Evolutionary conservation across 805 yeast species (phyloP), one percentile per base, ranked within the genome.

Genomic region (Phaffomyces opuntiae): DNA sequence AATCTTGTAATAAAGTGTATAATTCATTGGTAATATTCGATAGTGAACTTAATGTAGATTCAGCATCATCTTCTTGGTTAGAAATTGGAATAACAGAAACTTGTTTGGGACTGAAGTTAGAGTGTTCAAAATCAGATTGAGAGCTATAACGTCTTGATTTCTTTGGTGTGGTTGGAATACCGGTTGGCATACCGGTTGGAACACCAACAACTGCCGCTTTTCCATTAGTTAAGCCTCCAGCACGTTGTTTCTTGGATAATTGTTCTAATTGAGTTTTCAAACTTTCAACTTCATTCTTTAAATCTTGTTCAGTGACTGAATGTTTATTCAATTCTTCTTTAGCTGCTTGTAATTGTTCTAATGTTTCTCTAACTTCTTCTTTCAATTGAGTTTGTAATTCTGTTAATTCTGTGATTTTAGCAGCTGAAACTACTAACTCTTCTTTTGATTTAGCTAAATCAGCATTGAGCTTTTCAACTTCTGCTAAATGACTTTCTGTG

Each of bases 11-110:
- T 55, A 83, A 70, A 55, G 76, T 73, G 75, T 78, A 85, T 46
- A 86, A 68, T 61, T 87, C 93, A 57, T 78, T 87, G 56, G 83
- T 83, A 52, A 86, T 83, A 43, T 81, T 84, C 50, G 82, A 83
- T 49, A 81, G 65, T n/a, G 77, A 70, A 48, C 67, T 65, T 42
- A 69, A 53, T 29, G 66, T 66, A 14, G 67, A 55, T 47, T 62
- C 64, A 49, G 72, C 73, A 49, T 75, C 73, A 39, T 72, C 74
- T 54, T 77, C 83, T 45, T 68, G 56, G 21, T 62, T 68, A 1
- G 82, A 70, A 7, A 78, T 73, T 27, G 83, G 80, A 58, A 78
- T 75, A 24, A 78, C 81, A 7, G 84, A 77, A 25, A 78, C 83
- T 14, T 83, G 81, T 59, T 83, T 72, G 45, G 75, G 68, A 49